Percentiles rank a stretch among this genome's conserved stretches.
Conservation (phyloP, 2,329 filamentous ascomycete genomes). For the Aspergillus sp. region DNA sequence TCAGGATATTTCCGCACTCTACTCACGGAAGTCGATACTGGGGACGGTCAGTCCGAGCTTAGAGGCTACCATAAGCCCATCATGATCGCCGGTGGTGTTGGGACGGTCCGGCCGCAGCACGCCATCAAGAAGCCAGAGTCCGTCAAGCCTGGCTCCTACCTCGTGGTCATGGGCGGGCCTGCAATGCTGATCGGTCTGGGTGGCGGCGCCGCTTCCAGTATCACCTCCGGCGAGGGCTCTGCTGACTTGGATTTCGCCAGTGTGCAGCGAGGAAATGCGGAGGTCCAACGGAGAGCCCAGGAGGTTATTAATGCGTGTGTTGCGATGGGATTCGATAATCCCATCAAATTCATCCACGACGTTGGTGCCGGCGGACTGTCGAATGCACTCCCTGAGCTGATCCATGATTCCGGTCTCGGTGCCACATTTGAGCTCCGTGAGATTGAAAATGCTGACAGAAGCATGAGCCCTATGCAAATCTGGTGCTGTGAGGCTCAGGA, state of each 20-base stretch:
- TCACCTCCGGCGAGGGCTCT: constrained; percentile 75
- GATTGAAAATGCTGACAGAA: constrained; percentile 77
- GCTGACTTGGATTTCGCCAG: constrained; percentile 94
- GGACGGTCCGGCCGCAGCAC: constrained; percentile 81
- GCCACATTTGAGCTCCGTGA: constrained; percentile 92
- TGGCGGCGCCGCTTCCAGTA: constrained; percentile 87
- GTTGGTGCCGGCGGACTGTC: constrained; percentile 87
- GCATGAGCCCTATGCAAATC: constrained; percentile 92
- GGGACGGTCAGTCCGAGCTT: constrained; percentile 56
- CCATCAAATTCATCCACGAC: constrained; percentile 95
- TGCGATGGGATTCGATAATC: constrained; percentile 71
- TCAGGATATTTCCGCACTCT: constrained; percentile 88
- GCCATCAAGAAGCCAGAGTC: constrained; percentile 73
- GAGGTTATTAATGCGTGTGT: constrained; percentile 96
- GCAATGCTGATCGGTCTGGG: constrained; percentile 97
- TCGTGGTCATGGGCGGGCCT: constrained; percentile 87
- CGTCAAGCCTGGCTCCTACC: constrained; percentile 77
- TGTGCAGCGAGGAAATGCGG: constrained; percentile 92
- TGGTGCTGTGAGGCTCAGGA: constrained; percentile 98
- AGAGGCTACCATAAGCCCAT: constrained; percentile 97
- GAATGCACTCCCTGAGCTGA: constrained; percentile 76
- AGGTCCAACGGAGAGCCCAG: constrained; percentile 89
- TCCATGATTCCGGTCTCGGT: constrained; percentile 83
- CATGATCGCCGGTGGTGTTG: constrained; percentile 93
- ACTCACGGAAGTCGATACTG: constrained; percentile 57